Evolutionary conservation across 257 asterid species (phyloP), one percentile per base, ranked within the genome.

Genomic region (Gentiana dahurica): DNA sequence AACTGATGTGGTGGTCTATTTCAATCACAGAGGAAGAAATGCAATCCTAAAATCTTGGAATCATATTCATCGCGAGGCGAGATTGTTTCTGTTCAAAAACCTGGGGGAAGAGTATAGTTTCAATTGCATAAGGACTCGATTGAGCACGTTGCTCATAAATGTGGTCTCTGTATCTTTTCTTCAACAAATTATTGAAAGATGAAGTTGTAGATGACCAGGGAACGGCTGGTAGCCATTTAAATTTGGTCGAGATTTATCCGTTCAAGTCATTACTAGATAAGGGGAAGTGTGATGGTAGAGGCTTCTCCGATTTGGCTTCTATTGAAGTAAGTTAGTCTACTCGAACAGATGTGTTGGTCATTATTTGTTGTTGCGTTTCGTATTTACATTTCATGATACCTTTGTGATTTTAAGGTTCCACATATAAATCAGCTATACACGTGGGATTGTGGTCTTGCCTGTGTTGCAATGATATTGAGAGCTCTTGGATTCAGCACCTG

Each of bases 391-490:
- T 57, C 53, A 56, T 55, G 60, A n/a, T 59, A 34, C 59, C 55
- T 57, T 63, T 60, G 11, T 58, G 58, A 61, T 63, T 62, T 44
- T 74, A 84, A 66, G 95, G 89, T 89, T 45, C 97, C 95, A 54
- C 97, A 86, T 66, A 68, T 89, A 67, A 81, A 82, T 68, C 97
- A 89, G 71, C 81, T 77, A 53, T 76, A 69, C 70, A 66, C 81
- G 9, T 89, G 97, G 97, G 97, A 89, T 74, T 86, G 97, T 71
- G 97, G 97, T 55, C 94, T 86, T 78, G 97, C 97, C 56, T 89
- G 97, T 71, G 90, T 84, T 71, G 61, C 81, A 61, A 89, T 89
- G 95, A 84, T 84, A 71, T 74, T 86, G 80, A 78, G 81, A 70
- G 71, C 83, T 56, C 86, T 81, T 58, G 94, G 81, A 56, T 64